A percentile compares a stretch with the other conserved stretches of the same genome.
phyloP scores from a whole-genome alignment of 2,329 filamentous ascomycete genomes.

The Ascochyta pisi region DNA sequence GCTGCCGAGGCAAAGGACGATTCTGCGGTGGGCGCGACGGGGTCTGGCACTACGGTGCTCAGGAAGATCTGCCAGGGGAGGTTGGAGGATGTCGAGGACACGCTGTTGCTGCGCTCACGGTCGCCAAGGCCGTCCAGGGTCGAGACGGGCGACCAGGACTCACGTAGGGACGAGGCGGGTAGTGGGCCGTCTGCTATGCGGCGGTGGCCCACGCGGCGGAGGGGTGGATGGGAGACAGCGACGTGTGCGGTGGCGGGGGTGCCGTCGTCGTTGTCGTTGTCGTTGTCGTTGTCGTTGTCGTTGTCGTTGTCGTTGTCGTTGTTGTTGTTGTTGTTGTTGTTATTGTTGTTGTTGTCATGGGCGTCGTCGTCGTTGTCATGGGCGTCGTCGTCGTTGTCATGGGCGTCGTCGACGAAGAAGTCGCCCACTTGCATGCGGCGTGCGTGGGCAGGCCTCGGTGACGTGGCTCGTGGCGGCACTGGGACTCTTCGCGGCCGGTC shows the following conservation, averaged over 20 bases:
- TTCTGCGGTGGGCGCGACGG: conserved; percentile 77
- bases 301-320: too few species aligned
- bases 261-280: conserved; percentile 21
- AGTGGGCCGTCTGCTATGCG: conserved; percentile 46
- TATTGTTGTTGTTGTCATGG: too few species aligned
- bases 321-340: too few species aligned
- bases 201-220: conserved; percentile 49
- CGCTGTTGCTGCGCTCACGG: conserved; percentile 71
- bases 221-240: conserved; percentile 44
- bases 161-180: conserved; percentile 46
- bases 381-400: too few species aligned
- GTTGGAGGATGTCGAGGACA: conserved; percentile 65
- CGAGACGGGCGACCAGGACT: conserved; percentile 47
- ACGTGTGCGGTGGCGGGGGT: conserved; percentile 34
- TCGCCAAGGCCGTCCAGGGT: conserved; percentile 79
- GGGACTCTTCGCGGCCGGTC: background rate
- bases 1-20: conserved; percentile 80
- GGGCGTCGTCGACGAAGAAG: background rate
- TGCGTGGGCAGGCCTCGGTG: background rate
- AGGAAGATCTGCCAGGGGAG: conserved; percentile 82
- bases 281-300: background rate
- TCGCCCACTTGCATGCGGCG: background rate
- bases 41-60: conserved; percentile 80
- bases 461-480: background rate
- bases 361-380: too few species aligned